phyloP scores from a whole-genome alignment of 805 yeast species.

The Hanseniaspora guilliermondii region DNA sequence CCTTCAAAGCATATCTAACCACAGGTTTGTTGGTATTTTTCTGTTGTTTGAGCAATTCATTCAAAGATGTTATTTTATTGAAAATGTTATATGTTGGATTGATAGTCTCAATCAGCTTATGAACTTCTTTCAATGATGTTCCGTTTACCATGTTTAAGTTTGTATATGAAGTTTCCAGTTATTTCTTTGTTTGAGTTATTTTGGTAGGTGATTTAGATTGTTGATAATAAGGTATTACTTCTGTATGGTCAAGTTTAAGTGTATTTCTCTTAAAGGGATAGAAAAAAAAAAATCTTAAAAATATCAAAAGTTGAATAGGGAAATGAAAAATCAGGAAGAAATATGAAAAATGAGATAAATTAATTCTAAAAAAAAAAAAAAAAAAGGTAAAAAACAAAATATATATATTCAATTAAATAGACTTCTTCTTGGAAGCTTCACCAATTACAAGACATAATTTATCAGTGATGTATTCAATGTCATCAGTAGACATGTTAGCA shows the following conservation, averaged over 20 bases:
- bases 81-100: constrained; percentile 6
- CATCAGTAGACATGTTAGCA: constrained; percentile 35
- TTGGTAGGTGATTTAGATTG: too few species aligned
- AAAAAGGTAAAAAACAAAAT: too few species aligned
- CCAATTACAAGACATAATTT: constrained; percentile 3
- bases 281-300: too few species aligned
- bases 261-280: too few species aligned
- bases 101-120: neutral
- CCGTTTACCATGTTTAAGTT: neutral
- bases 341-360: too few species aligned
- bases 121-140: neutral
- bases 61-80: constrained; percentile 1
- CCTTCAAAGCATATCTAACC: constrained; percentile 45
- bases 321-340: too few species aligned
- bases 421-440: constrained; percentile 8
- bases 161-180: neutral
- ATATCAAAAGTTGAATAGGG: too few species aligned
- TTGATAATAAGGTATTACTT: too few species aligned
- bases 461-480: constrained; percentile 20
- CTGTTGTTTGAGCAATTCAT: neutral
- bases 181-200: neutral
- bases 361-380: too few species aligned
- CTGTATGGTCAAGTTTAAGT: too few species aligned
- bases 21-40: neutral
- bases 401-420: neutral